These are phyloP conservation scores for Acanthamoeba divionensis DNA, from an alignment of 208 protist species.

Conservation along the genomic window DNA sequence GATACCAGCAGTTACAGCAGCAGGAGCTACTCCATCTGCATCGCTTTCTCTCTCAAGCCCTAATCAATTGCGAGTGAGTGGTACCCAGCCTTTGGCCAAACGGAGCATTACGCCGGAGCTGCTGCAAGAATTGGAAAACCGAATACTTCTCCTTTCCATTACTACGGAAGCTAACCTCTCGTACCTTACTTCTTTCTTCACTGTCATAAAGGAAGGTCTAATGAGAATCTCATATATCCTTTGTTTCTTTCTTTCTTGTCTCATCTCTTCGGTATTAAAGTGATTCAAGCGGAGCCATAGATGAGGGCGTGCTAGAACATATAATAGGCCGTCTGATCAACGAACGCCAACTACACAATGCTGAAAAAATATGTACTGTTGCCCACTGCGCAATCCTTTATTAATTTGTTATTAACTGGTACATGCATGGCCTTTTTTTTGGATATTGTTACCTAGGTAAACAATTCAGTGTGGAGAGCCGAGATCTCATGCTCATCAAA, in stretches of 20 bases:
- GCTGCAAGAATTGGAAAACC: slow-evolving; percentile 31
- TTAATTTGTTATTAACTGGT: background rate
- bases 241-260: background rate
- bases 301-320: background rate
- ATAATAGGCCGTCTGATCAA: slow-evolving; percentile 33
- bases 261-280: background rate
- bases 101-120: slow-evolving; percentile 18
- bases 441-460: background rate
- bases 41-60: background rate
- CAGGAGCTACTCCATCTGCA: background rate
- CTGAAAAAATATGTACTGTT: background rate
- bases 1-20: background rate
- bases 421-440: no score
- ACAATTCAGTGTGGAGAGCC: background rate
- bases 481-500: background rate
- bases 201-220: background rate
- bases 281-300: background rate
- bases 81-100: background rate
- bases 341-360: background rate
- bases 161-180: background rate
- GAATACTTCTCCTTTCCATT: slow-evolving; percentile 2
- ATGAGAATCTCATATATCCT: background rate
- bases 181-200: background rate
- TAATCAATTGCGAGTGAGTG: background rate
- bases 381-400: background rate